phyloP scores from a whole-genome alignment of 345 rosid genomes.

The Citrus maxima region DNA sequence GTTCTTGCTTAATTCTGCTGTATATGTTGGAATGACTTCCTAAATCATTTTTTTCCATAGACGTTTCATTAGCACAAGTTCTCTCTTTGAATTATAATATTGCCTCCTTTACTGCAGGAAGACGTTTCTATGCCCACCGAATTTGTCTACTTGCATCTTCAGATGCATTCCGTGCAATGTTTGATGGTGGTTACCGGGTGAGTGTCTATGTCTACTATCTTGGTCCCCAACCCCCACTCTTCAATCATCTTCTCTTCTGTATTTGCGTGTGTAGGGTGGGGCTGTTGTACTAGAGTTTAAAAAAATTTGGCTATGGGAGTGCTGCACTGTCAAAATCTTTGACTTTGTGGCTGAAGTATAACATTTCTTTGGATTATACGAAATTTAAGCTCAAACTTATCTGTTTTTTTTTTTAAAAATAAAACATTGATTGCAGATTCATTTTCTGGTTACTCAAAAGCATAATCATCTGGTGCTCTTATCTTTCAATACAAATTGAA shows the following conservation, averaged over 20 bases:
- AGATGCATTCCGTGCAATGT: slow-evolving; percentile 99
- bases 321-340: neutral
- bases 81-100: neutral
- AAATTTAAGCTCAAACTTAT: neutral
- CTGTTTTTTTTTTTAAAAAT: neutral
- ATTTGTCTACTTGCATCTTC: slow-evolving; percentile 99
- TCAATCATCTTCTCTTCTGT: neutral
- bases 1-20: slow-evolving; percentile 7
- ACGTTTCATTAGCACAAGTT: neutral
- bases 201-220: slow-evolving; percentile 28
- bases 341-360: neutral
- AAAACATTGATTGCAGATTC: neutral
- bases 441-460: neutral
- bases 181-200: slow-evolving; percentile 98
- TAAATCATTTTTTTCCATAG: neutral
- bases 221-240: neutral
- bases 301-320: neutral
- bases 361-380: neutral
- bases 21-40: neutral
- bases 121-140: slow-evolving; percentile 91
- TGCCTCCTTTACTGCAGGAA: slow-evolving; percentile 49
- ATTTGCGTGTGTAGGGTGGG: neutral
- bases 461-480: neutral
- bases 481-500: neutral
- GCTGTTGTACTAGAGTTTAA: neutral